phyloP scores from a whole-genome alignment of 2,329 filamentous ascomycete genomes.

The Botrytis sinoallii region DNA sequence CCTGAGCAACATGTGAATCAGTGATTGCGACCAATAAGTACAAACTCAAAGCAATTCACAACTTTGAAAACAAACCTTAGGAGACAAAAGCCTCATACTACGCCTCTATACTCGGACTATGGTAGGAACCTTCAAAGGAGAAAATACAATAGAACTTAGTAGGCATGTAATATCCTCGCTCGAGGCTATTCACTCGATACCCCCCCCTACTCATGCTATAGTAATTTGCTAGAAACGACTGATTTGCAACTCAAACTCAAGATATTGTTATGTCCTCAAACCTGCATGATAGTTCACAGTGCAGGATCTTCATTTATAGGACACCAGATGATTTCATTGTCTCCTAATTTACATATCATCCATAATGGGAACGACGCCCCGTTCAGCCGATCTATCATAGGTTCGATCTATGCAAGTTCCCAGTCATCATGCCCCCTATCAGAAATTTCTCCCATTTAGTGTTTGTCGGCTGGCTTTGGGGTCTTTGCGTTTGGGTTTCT shows the following conservation, averaged over 20 bases:
- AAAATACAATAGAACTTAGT: background rate
- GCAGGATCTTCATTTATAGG: background rate
- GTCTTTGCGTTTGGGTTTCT: conserved; percentile 65
- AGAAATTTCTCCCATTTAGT: conserved; percentile 27
- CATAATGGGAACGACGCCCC: background rate
- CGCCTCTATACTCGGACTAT: background rate
- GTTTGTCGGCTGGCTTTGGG: conserved; percentile 34
- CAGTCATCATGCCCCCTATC: background rate
- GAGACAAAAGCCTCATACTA: background rate
- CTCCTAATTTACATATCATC: conserved; percentile 15
- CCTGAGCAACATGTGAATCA: background rate
- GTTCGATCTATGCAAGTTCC: conserved; percentile 9
- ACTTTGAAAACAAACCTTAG: background rate
- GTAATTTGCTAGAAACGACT: background rate
- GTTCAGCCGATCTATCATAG: conserved; percentile 5
- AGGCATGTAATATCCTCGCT: background rate
- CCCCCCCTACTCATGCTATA: background rate
- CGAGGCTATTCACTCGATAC: background rate
- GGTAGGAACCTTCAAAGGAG: background rate
- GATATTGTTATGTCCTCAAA: background rate
- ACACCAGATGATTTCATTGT: conserved; percentile 12
- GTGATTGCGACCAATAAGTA: too few relatives aligned
- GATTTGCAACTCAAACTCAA: too few relatives aligned
- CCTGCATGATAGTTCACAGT: background rate
- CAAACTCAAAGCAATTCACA: background rate